These are phyloP conservation scores for Collybiopsis confluens DNA, from an alignment of 768 basidiomycete species.

Conservation along the genomic window DNA sequence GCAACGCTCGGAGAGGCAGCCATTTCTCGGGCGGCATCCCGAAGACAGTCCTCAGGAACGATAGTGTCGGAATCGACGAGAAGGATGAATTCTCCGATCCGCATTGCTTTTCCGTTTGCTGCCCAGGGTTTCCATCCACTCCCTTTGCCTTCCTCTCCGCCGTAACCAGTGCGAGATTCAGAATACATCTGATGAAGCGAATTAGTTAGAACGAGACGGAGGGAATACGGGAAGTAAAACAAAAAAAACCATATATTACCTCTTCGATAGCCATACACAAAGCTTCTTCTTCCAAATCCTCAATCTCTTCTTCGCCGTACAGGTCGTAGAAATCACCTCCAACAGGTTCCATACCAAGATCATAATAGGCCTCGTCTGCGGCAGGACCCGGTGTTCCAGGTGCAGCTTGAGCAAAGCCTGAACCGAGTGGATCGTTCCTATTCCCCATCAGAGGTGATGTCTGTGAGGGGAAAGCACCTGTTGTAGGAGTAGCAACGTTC, in stretches of 20 bases:
- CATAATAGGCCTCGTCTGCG: conserved; percentile 6
- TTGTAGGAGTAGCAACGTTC: not conserved
- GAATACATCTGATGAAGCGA: conserved; percentile 31
- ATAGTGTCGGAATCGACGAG: conserved; percentile 77
- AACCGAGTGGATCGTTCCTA: not conserved
- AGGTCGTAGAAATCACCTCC: conserved; percentile 28
- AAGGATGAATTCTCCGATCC: conserved; percentile 75
- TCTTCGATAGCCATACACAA: conserved; percentile 72
- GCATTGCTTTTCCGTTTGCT: conserved; percentile 61
- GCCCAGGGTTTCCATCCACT: conserved; percentile 62
- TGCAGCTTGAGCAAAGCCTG: conserved; percentile 10
- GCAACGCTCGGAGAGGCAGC: conserved; percentile 67
- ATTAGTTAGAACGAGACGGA: not conserved
- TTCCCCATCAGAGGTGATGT: conserved; percentile 1
- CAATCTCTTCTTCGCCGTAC: not conserved
- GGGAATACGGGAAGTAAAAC: not conserved
- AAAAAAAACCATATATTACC: not conserved
- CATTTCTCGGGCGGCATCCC: conserved; percentile 85
- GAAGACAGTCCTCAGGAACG: conserved; percentile 79
- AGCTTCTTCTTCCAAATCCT: conserved; percentile 65
- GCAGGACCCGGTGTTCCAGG: conserved; percentile 19
- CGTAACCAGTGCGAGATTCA: conserved; percentile 28
- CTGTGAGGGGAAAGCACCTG: not conserved
- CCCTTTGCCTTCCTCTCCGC: conserved; percentile 25
- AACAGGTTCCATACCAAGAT: not conserved